Evolutionary conservation across 768 basidiomycete genomes (phyloP).

Genomic region (Hydnum rufescens): DNA sequence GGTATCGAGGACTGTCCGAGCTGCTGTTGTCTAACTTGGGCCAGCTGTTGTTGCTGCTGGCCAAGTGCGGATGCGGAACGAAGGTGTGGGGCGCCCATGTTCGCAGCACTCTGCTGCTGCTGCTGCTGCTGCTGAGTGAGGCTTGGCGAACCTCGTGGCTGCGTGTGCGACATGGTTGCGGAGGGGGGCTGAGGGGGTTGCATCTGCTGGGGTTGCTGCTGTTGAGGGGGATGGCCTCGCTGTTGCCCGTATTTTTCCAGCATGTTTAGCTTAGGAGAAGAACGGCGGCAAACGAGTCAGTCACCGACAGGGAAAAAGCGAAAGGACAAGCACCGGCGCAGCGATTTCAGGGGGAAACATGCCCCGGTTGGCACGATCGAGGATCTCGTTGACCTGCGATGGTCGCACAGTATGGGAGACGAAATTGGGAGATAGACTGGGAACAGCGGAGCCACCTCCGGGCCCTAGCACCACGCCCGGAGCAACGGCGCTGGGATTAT

Average conservation of each 20-base stretch:
- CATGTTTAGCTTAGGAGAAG: not conserved
- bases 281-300: not conserved
- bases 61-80: not conserved
- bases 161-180: not conserved
- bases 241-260: not conserved
- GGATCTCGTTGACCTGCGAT: not conserved
- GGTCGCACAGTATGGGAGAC: not conserved
- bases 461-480: no score
- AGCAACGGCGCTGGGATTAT: no score
- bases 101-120: not conserved
- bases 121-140: not conserved
- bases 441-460: no score
- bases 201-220: not conserved
- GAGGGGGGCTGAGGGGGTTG: not conserved
- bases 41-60: no score
- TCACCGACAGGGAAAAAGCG: not conserved
- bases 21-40: no score
- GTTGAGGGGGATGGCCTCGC: not conserved
- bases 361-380: not conserved
- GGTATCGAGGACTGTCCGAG: no score
- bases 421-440: no score
- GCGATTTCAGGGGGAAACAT: not conserved
- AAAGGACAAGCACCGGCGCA: not conserved
- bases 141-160: no score
- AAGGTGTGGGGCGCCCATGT: not conserved